phyloP scores from a whole-genome alignment of 202 grass and related monocot genomes.

The Zoysia matrella region DNA sequence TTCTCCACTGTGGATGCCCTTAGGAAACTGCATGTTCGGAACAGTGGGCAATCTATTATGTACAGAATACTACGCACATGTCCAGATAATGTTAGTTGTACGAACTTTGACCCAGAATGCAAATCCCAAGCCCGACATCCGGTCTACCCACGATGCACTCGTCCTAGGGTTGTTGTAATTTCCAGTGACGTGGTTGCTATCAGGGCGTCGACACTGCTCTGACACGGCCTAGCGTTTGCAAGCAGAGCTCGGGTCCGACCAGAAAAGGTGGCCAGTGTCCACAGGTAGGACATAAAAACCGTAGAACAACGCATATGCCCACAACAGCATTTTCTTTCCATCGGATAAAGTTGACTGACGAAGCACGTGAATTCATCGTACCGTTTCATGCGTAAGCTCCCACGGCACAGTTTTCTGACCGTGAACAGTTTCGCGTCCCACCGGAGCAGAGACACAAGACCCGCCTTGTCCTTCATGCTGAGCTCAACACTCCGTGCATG shows the following conservation, averaged over 20 bases:
- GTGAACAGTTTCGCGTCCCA: neutral
- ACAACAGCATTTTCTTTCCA: neutral
- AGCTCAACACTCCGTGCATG: neutral
- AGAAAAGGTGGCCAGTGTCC: neutral
- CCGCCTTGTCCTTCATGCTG: neutral
- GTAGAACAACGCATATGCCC: neutral
- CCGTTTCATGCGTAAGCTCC: neutral
- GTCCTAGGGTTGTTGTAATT: neutral
- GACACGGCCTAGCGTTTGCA: no score
- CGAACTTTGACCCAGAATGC: constrained; percentile 1
- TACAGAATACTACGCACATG: constrained; percentile 9
- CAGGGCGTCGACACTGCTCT: neutral
- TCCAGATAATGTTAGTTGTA: constrained; percentile 12
- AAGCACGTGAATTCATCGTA: neutral
- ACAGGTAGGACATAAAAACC: neutral
- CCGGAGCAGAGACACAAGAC: neutral
- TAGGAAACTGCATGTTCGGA: neutral
- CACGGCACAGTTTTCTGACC: neutral
- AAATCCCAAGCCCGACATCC: neutral
- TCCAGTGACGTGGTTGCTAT: neutral
- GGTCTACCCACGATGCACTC: neutral
- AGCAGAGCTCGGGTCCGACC: neutral
- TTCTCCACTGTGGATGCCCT: neutral
- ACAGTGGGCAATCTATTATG: neutral
- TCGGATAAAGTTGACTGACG: neutral